These are phyloP conservation scores for Litsea cubeba DNA, from an alignment of 164 flowering plant species.

Conservation along the genomic window DNA sequence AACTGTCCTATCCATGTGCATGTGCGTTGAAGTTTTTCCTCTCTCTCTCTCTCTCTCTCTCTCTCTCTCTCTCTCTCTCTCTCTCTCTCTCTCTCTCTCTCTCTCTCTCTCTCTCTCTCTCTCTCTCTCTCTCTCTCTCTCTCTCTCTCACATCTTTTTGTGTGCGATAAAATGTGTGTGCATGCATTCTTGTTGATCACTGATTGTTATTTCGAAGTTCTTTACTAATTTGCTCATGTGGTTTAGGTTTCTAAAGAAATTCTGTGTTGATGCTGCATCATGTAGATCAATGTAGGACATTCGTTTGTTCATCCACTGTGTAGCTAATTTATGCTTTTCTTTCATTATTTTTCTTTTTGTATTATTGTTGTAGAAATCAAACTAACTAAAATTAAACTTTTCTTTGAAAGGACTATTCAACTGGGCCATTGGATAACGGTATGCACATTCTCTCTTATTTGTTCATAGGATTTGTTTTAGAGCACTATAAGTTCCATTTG, in stretches of 20 bases:
- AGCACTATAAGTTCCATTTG: neutral
- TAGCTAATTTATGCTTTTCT: neutral
- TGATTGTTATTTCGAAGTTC: neutral
- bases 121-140: too few relatives aligned
- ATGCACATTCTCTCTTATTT: slow-evolving; percentile 2
- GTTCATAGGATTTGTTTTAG: neutral
- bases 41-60: too few relatives aligned
- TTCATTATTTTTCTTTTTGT: neutral
- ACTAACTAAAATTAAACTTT: slow-evolving; percentile 13
- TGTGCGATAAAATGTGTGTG: too few relatives aligned
- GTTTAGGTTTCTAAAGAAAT: neutral
- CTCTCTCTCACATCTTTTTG: too few relatives aligned
- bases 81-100: too few relatives aligned
- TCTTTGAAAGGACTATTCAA: slow-evolving; percentile 31
- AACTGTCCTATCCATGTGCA: too few relatives aligned
- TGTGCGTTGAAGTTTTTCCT: too few relatives aligned
- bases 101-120: too few relatives aligned
- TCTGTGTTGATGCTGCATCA: neutral
- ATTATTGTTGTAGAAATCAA: neutral
- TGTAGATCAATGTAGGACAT: neutral
- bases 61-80: too few relatives aligned
- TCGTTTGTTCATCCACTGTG: neutral
- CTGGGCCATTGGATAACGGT: slow-evolving; percentile 37
- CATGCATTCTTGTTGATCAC: neutral
- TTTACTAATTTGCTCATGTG: neutral